Percentiles rank a stretch among this genome's conserved stretches.
phyloP scores from a whole-genome alignment of 2,329 filamentous ascomycete genomes.

The Nigrospora oryzae region DNA sequence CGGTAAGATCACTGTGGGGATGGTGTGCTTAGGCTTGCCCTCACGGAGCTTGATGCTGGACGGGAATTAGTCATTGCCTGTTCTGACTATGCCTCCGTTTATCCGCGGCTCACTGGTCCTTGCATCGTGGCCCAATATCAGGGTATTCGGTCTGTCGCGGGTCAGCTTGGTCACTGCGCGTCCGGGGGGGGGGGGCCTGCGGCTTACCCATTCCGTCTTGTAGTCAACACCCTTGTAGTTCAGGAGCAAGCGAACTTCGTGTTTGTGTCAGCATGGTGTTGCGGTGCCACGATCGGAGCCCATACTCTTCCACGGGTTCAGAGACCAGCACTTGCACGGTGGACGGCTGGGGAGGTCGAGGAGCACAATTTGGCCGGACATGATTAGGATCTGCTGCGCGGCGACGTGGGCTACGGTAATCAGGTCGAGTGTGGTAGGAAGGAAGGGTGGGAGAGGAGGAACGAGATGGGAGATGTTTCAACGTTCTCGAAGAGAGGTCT shows the following conservation, averaged over 20 bases:
- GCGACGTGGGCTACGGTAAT: no score
- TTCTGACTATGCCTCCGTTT: background rate
- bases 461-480: no score
- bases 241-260: conserved; percentile 50
- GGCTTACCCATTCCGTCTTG: conserved; percentile 51
- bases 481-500: no score
- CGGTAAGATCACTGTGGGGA: conserved; percentile 25
- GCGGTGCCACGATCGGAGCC: background rate
- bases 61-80: background rate
- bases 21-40: conserved; percentile 11
- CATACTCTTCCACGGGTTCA: conserved; percentile 65
- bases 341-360: conserved; percentile 55
- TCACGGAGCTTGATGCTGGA: background rate
- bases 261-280: background rate
- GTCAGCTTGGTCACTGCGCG: background rate
- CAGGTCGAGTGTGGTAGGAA: no score
- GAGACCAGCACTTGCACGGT: conserved; percentile 46
- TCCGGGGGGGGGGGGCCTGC: no score
- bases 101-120: conserved; percentile 36
- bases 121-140: conserved; percentile 48
- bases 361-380: conserved; percentile 34
- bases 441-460: no score
- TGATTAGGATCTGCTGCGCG: no score
- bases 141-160: conserved; percentile 49
- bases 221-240: conserved; percentile 64